Evolutionary conservation across 1,284 basidiomycete genomes (phyloP).

Genomic region (Trichosporon ovoides): DNA sequence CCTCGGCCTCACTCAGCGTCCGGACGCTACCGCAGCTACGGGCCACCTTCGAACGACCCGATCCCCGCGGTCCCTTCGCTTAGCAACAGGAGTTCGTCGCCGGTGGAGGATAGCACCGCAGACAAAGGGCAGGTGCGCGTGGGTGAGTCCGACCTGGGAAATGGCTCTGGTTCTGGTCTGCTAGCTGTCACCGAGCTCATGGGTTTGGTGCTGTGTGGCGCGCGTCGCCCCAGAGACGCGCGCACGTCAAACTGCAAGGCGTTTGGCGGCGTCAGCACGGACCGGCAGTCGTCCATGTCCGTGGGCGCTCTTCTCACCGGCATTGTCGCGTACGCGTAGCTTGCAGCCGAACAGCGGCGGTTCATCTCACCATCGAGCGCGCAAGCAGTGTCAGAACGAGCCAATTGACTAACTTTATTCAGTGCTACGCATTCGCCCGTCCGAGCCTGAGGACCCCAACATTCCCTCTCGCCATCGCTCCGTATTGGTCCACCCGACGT

Average conservation of each 20-base stretch:
- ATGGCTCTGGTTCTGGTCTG: not conserved
- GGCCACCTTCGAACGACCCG: not conserved
- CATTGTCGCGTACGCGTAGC: slow-evolving; percentile 1
- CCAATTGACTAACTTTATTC: slow-evolving; percentile 4
- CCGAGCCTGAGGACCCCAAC: slow-evolving; percentile 74
- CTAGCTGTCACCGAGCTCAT: not conserved
- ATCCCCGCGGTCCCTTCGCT: not conserved
- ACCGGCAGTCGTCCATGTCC: not conserved
- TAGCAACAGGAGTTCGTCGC: not conserved
- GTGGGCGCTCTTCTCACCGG: not conserved
- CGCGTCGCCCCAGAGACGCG: not conserved
- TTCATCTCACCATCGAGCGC: not conserved
- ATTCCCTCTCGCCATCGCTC: slow-evolving; percentile 92
- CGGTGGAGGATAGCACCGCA: slow-evolving; percentile 15
- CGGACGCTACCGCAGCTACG: slow-evolving; percentile 16
- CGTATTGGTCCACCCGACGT: slow-evolving; percentile 69
- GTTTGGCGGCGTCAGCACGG: slow-evolving; percentile 1
- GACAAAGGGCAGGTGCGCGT: slow-evolving; percentile 41
- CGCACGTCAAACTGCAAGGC: not conserved
- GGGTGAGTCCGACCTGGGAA: slow-evolving; percentile 28
- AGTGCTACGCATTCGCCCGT: slow-evolving; percentile 90
- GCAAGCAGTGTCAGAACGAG: not conserved
- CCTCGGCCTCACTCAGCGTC: slow-evolving; percentile 31
- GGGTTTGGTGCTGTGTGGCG: not conserved
- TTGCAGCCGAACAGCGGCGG: not conserved